Evolutionary conservation across 345 rosid species (phyloP).

Genomic region (Ceriops tagal): DNA sequence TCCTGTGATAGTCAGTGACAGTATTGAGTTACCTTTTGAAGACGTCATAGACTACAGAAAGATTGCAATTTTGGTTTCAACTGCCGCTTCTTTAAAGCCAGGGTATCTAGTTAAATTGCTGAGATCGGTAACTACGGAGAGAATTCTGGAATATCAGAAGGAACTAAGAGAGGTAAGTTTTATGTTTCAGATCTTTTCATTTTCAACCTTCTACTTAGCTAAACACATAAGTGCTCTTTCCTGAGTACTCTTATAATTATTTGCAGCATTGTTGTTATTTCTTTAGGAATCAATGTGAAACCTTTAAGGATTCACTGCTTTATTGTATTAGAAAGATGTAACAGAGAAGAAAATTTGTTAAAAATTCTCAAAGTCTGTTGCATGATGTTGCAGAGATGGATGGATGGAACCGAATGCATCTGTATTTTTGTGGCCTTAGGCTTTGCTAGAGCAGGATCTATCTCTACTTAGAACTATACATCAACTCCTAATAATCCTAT

Average conservation of each 20-base stretch:
- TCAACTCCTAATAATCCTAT: no score
- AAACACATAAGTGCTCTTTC: background rate
- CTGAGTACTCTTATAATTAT: background rate
- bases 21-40: conserved; percentile 93
- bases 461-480: no score
- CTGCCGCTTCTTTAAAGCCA: conserved; percentile 55
- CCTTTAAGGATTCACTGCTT: no score
- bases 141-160: conserved; percentile 71
- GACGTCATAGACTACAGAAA: conserved; percentile 82
- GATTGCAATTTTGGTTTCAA: conserved; percentile 75
- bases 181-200: background rate
- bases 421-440: no score
- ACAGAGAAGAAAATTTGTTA: no score
- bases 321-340: no score
- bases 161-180: conserved; percentile 56
- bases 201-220: background rate
- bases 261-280: no score
- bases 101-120: conserved; percentile 64
- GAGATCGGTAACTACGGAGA: conserved; percentile 46
- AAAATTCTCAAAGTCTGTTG: no score
- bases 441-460: no score
- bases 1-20: conserved; percentile 85
- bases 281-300: no score
- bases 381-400: no score
- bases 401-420: no score